Percentiles rank a stretch among this genome's conserved stretches.
phyloP scores from a whole-genome alignment of 495 filamentous ascomycete species.

The Massariosphaeria phaeospora region DNA sequence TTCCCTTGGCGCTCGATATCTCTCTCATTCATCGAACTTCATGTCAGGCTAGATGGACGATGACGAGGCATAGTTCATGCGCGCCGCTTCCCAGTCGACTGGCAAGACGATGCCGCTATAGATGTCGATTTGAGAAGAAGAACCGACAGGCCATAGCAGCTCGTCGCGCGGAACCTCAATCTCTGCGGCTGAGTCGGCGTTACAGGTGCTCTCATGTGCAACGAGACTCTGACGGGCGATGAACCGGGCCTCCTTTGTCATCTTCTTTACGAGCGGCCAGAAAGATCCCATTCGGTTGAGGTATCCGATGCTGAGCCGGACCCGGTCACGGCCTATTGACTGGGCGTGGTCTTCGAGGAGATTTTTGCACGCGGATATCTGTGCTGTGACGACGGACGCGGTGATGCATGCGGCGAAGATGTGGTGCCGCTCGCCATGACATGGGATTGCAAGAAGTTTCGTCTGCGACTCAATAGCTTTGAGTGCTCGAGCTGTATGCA shows the following conservation, averaged over 20 bases:
- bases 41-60: background rate
- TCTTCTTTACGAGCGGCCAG: conserved; percentile 22
- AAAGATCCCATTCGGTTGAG: conserved; percentile 8
- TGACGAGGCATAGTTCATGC: background rate
- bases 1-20: too few species aligned
- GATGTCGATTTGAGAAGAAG: conserved; percentile 22
- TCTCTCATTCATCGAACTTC: too few species aligned
- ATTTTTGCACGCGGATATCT: conserved; percentile 24
- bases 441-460: conserved; percentile 25
- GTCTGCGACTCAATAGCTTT: conserved; percentile 26
- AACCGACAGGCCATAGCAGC: conserved; percentile 8
- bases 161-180: conserved; percentile 23
- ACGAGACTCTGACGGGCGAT: conserved; percentile 17
- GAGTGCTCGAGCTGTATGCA: conserved; percentile 23
- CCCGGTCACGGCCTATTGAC: conserved; percentile 22
- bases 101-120: conserved; percentile 23
- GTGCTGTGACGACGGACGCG: conserved; percentile 10
- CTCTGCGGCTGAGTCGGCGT: background rate
- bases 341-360: conserved; percentile 22
- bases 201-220: background rate
- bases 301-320: conserved; percentile 27
- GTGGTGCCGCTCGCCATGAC: conserved; percentile 8
- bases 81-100: background rate
- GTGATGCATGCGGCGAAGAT: conserved; percentile 12
- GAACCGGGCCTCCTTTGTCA: conserved; percentile 9